Evolutionary conservation across 495 filamentous ascomycete genomes (phyloP).

Genomic region (Lentithecium fluviatile): DNA sequence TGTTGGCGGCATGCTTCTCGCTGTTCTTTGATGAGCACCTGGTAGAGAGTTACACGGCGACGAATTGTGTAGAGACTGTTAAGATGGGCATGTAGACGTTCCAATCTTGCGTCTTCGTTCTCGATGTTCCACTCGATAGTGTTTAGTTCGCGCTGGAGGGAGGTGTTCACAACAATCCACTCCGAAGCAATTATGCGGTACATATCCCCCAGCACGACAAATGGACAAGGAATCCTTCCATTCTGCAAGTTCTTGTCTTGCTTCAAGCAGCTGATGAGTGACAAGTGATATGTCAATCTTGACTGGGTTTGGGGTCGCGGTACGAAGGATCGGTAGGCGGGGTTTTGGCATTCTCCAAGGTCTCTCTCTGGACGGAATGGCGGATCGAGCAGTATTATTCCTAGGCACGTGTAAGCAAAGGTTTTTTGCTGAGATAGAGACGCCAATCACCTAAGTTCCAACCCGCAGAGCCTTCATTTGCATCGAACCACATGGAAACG

Average conservation of each 20-base stretch:
- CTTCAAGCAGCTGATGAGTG: constrained; percentile 1
- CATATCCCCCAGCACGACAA: constrained; percentile 21
- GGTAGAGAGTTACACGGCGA: background rate
- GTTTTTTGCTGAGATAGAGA: background rate
- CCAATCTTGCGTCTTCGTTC: constrained; percentile 14
- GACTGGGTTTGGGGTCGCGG: background rate
- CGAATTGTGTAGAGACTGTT: constrained; percentile 23
- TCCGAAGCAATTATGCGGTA: constrained; percentile 35
- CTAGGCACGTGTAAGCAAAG: background rate
- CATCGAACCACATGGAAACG: constrained; percentile 9
- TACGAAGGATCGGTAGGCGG: constrained; percentile 6
- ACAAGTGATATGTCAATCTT: background rate
- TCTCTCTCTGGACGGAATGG: constrained; percentile 15
- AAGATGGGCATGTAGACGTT: constrained; percentile 18
- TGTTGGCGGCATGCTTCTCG: too few relatives aligned
- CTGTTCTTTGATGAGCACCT: too few relatives aligned
- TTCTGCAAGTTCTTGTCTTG: constrained; percentile 1
- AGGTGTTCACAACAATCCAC: constrained; percentile 31
- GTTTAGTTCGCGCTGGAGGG: constrained; percentile 28
- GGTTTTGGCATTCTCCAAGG: constrained; percentile 3
- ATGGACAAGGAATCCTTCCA: constrained; percentile 1
- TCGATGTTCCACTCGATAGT: constrained; percentile 31
- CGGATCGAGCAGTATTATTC: constrained; percentile 31
- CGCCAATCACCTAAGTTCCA: background rate
- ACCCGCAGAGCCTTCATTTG: background rate